Percentiles rank a stretch among this genome's conserved stretches.
These are phyloP conservation scores for Kodamaea lidongshanica DNA, from an alignment of 805 yeast genomes.

Conservation along the genomic window DNA sequence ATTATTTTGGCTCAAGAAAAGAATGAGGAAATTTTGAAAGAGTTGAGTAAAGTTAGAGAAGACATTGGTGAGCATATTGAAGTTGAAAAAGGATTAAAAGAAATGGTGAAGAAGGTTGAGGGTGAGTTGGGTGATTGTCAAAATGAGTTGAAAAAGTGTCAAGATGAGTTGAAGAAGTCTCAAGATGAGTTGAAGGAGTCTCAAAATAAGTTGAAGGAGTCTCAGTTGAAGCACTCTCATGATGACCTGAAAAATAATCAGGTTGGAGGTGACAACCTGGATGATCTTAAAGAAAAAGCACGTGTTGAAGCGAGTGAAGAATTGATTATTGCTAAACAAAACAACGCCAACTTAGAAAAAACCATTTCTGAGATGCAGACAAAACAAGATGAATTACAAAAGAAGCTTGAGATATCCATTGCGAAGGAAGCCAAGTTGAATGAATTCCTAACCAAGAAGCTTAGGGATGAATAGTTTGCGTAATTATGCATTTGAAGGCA, in stretches of 20 bases:
- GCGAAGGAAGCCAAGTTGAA: not conserved
- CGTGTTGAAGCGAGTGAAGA: not conserved
- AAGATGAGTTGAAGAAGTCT: constrained; percentile 1
- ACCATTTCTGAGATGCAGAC: constrained; percentile 1
- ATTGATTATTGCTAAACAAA: not conserved
- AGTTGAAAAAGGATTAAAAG: constrained; percentile 2
- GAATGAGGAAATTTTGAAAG: too few species aligned
- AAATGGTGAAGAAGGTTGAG: constrained; percentile 1
- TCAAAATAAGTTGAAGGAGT: not conserved
- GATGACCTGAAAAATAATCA: constrained; percentile 1
- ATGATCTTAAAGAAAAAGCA: not conserved
- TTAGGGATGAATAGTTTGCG: too few species aligned
- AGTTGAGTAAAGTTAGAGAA: too few species aligned
- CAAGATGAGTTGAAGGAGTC: constrained; percentile 1
- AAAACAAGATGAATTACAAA: not conserved
- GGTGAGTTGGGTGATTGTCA: too few species aligned
- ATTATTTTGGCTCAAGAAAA: too few species aligned
- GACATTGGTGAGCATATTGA: not conserved
- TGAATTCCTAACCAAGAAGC: too few species aligned
- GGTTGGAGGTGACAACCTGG: not conserved
- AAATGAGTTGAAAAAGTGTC: not conserved
- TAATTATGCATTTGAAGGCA: too few species aligned
- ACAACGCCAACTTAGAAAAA: not conserved
- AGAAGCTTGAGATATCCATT: not conserved
- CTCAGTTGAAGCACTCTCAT: constrained; percentile 1